phyloP scores from a whole-genome alignment of 805 yeast species.

The Hanseniaspora opuntiae region DNA sequence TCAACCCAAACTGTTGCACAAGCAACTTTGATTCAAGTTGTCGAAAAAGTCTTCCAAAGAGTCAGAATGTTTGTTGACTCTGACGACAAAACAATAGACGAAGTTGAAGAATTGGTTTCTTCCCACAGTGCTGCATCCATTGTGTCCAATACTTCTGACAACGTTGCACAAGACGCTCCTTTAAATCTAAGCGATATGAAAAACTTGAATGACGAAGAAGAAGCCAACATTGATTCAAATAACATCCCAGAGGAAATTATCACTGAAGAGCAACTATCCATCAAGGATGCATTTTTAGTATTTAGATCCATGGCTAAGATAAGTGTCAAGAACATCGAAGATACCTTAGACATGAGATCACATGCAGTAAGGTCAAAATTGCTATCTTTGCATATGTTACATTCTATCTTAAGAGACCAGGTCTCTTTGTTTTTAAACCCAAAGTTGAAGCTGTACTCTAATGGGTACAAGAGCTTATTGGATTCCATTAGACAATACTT shows the following conservation, averaged over 20 bases:
- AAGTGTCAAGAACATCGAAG: constrained; percentile 71
- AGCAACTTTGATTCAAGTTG: constrained; percentile 84
- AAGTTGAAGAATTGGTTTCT: constrained; percentile 14
- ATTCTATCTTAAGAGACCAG: constrained; percentile 72
- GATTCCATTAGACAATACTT: constrained; percentile 75
- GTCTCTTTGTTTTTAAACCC: constrained; percentile 63
- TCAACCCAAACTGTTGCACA: constrained; percentile 89
- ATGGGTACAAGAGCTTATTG: constrained; percentile 45
- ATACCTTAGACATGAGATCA: constrained; percentile 71
- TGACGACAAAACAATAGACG: background rate
- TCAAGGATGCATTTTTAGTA: constrained; percentile 83
- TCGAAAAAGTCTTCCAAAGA: constrained; percentile 71
- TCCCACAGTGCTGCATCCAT: background rate
- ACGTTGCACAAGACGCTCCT: constrained; percentile 27
- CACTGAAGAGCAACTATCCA: constrained; percentile 52
- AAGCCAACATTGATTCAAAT: constrained; percentile 36
- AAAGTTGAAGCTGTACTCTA: constrained; percentile 38
- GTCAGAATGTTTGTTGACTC: constrained; percentile 29
- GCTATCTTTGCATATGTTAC: constrained; percentile 74
- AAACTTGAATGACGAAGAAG: constrained; percentile 42
- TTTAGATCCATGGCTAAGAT: constrained; percentile 92
- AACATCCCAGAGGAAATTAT: constrained; percentile 17
- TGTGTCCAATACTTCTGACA: constrained; percentile 7
- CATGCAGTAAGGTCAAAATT: constrained; percentile 87
- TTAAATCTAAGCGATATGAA: constrained; percentile 52